Base-by-base conservation (phyloP, 805 yeast species). In the Ogataea paradorogensis region DNA sequence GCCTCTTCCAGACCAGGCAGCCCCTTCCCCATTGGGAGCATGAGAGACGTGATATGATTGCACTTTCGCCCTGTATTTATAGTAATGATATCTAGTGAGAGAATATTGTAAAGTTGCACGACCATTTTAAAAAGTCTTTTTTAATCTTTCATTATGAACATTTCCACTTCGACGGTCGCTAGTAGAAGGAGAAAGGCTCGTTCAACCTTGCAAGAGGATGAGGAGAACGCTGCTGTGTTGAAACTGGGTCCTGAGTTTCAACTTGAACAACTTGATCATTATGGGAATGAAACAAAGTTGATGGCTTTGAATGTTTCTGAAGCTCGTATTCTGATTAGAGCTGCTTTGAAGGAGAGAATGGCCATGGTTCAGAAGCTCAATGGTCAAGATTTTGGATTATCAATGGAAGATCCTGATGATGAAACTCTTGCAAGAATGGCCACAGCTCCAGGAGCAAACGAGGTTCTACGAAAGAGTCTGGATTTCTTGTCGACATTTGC, bases 231-330 rank as follows among this genome's bases (percentile, higher is more conserved):
- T 0, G 80, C 96, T 0, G 74, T 76, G 36, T 73, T 93, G 52
- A 83, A 84, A 56, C 74, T 93, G 41, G 99, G 99, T 8, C 91
- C 95, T 20, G 99, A 93, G 66, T 93, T 93, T 58, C 90, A 82
- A 53, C 64, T 84, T 37, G 77, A 75, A 24, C 97, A 90, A 60
- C 65, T 82, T 26, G 82, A 86, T 47, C 90, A 90, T 60, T 80
- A 80, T 37, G 96, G 96, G 14, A 78, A 78, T 43, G 78, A 75
- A 40, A 82, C 80, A 42, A 85, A 82, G 47, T 71, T 93, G 43
- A 84, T 86, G 46, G 87, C 98, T 1, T 70, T 93, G 51, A 91
- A 90, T 62, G 67, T 90, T 33, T 82, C 95, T 20, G 98, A 93
- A 58, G 90, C 98, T 1, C 71, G 98, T 48, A 74, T 93, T 41